Evolutionary conservation across 1,139 yeast genomes (phyloP).

Genomic region (Blastobotrys arbuscula): DNA sequence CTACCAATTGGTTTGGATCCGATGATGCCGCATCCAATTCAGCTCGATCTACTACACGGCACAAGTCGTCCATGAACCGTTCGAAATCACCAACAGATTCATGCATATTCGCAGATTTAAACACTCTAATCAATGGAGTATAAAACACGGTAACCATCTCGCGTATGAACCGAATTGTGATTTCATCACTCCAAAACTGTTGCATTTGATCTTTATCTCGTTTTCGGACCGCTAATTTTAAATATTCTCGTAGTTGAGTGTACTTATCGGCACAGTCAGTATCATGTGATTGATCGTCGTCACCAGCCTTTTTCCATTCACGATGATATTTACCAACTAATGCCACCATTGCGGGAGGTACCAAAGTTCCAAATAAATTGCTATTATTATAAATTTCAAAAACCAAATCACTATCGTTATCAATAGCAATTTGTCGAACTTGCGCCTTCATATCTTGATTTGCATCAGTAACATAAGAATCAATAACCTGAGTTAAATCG

Average conservation of each 20-base stretch:
- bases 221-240: constrained; percentile 59
- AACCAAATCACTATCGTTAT: constrained; percentile 6
- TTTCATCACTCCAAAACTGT: constrained; percentile 80
- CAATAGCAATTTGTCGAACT: constrained; percentile 11
- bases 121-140: constrained; percentile 73
- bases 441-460: constrained; percentile 22
- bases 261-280: constrained; percentile 35
- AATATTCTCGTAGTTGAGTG: constrained; percentile 52
- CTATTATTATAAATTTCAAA: not conserved
- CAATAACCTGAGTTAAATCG: constrained; percentile 27
- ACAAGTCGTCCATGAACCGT: constrained; percentile 64
- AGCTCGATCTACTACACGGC: constrained; percentile 46
- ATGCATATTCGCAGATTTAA: constrained; percentile 72
- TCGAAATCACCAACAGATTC: constrained; percentile 70
- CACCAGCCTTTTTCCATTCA: constrained; percentile 38
- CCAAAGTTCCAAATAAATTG: not conserved
- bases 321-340: constrained; percentile 30
- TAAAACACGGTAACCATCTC: constrained; percentile 73
- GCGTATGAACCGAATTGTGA: constrained; percentile 62
- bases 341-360: constrained; percentile 13
- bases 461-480: constrained; percentile 26
- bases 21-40: constrained; percentile 43
- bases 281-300: constrained; percentile 12
- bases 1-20: constrained; percentile 54
- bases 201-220: constrained; percentile 71